Base-by-base conservation (phyloP, 2,329 filamentous ascomycete species). In the Phialophora macrospora region DNA sequence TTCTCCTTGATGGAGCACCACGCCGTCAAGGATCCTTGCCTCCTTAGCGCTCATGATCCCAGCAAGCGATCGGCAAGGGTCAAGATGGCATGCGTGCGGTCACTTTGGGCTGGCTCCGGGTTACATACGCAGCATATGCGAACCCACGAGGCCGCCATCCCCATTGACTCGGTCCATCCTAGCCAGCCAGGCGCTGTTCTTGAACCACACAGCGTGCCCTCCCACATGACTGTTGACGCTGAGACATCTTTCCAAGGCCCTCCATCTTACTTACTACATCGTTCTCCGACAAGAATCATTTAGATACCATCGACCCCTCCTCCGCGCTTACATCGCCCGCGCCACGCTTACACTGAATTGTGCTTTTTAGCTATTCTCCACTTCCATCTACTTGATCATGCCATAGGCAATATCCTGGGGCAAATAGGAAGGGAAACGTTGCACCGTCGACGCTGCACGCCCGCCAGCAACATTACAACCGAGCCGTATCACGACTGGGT, bases 81-180 rank as follows among this genome's bases (percentile, higher is more conserved):
- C 62, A 64, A 44, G 62, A 64, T 64, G 62, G 62, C 62, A 64
- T 64, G 62, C 62, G 62, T 64, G 38, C 24, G 30, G 48, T 30
- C 49, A 26, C 49, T 55, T 24, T 56, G 60, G 38, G 46, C 48
- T 51, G 34, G 48, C 51, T 38, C 48, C 55, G 49, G 30, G 56
- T 14, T 60, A 57, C 24, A 24, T 24, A 24, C 56, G 46, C 34
- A 49, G 44, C 41, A 51, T 49, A 49, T 51, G 48, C 48, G 48
- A 51, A 32, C 46, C 58, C 63, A 65, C 63, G 63, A 65, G 63
- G 63, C 58, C 58, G 63, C 54, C 63, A 57, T 57, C 63, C 57
- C 54, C 63, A 46, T 62, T 56, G 55, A 57, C 20, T 44, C 34
- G 22, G 38, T n/a, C 48, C 48, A 51, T 51, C 14, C 48, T 22